Evolutionary conservation across 257 asterid species (phyloP), one percentile per base, ranked within the genome.

Genomic region (Galeopsis tetrahit): DNA sequence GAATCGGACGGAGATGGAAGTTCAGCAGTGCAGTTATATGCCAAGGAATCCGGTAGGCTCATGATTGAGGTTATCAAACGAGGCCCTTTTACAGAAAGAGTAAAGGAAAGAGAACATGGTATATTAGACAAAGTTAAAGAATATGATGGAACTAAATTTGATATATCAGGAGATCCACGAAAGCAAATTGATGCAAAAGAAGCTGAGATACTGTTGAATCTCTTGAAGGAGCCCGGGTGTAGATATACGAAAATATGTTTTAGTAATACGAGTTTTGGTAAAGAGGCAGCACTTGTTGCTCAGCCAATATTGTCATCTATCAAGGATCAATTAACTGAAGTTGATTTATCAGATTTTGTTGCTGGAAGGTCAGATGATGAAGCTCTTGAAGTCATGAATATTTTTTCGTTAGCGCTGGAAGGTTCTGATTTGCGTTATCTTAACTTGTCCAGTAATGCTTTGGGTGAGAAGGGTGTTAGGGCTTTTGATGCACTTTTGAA

Each of bases 1-100:
- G 98, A 93, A 63, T 75, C 89, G 2, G 96, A 89, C 71, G 96
- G 85, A 38, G 98, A 93, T 83, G 98, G 97, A 73, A 93, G 88
- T 82, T 91, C 96, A 2, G 93, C 97, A 0, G 91, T 91, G 75
- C 96, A 89, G 72, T 74, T 93, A 34, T 93, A 93, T 83, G 98
- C 97, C 63, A 93, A 91, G 81, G 97, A 89, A 77, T 84, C 96
- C 46, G 89, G 97, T 78, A 90, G 87, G 82, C 94, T 89, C 57
- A 91, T 93, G 97, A 80, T 93, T 71, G 96, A 91, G 14, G 96
- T 86, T 67, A 72, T 89, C 78, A 91, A 86, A 76, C 88, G 96
- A 63, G 96, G 96, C 42, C 96, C 97, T 38, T 73, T 42, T 68
- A 34, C 72, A 7, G 84, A 85, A 82, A 85, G 72, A 35, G 28